These are phyloP conservation scores for Cornus controversa DNA, from an alignment of 148 eudicot species.

Conservation along the genomic window DNA sequence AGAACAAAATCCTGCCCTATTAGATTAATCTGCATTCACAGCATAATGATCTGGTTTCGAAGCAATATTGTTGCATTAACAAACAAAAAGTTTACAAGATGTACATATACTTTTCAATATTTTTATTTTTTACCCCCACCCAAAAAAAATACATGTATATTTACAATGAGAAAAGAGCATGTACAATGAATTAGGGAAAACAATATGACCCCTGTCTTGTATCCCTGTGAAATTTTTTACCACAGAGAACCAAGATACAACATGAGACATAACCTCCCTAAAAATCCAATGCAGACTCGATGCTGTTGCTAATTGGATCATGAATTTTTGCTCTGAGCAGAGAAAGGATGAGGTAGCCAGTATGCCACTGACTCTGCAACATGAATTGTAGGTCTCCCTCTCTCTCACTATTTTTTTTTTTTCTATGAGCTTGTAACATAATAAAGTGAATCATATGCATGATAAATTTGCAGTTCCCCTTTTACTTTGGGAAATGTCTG, in stretches of 20 bases:
- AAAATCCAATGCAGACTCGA: background rate
- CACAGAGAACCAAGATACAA: background rate
- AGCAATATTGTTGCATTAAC: slow-evolving; percentile 1
- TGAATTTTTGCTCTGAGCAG: background rate
- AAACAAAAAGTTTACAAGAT: background rate
- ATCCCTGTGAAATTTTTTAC: background rate
- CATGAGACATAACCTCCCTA: background rate
- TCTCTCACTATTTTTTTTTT: too few relatives aligned
- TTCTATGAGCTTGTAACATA: background rate
- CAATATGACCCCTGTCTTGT: background rate
- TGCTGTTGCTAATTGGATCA: background rate
- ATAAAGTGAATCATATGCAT: background rate
- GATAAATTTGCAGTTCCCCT: background rate
- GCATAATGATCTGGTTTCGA: background rate
- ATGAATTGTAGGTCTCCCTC: background rate
- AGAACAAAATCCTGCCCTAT: background rate
- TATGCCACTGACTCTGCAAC: background rate
- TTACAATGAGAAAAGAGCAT: background rate
- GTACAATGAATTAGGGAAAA: background rate
- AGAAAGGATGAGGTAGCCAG: background rate
- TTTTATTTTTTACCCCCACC: too few relatives aligned
- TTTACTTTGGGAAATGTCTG: background rate
- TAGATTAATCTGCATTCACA: background rate
- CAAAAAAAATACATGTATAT: too few relatives aligned
- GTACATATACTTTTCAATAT: background rate